These are phyloP conservation scores for Paracamarosporium sp. DNA, from an alignment of 2,329 filamentous ascomycete species.

Conservation along the genomic window DNA sequence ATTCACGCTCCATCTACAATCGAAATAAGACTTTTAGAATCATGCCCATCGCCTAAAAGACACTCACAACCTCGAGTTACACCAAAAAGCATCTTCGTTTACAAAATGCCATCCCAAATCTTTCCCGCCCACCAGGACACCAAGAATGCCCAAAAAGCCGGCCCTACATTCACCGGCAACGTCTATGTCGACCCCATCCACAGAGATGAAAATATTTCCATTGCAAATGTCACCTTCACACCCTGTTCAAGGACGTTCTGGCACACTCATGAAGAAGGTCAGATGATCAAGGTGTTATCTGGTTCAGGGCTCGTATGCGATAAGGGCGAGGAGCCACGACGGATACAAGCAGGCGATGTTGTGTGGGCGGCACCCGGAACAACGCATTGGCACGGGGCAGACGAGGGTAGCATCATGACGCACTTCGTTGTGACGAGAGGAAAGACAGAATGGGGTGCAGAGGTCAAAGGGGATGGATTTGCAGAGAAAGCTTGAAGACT, in stretches of 20 bases:
- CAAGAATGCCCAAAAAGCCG: neutral
- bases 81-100: neutral
- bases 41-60: neutral
- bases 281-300: neutral
- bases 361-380: neutral
- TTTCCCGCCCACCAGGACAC: neutral
- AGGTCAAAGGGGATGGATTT: neutral
- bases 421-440: neutral
- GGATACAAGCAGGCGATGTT: neutral
- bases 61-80: too few species aligned
- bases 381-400: neutral
- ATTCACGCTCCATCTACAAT: neutral
- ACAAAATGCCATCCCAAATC: neutral
- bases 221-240: neutral
- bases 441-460: neutral
- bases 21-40: neutral
- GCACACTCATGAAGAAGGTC: neutral
- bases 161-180: neutral
- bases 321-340: too few species aligned
- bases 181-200: neutral
- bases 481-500: too few species aligned
- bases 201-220: neutral
- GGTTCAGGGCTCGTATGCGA: neutral
- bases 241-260: neutral
- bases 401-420: neutral